A percentile compares a stretch with the other conserved stretches of the same genome.
phyloP scores from a whole-genome alignment of 257 asterid genomes.

The Plectranthus barbatus region DNA sequence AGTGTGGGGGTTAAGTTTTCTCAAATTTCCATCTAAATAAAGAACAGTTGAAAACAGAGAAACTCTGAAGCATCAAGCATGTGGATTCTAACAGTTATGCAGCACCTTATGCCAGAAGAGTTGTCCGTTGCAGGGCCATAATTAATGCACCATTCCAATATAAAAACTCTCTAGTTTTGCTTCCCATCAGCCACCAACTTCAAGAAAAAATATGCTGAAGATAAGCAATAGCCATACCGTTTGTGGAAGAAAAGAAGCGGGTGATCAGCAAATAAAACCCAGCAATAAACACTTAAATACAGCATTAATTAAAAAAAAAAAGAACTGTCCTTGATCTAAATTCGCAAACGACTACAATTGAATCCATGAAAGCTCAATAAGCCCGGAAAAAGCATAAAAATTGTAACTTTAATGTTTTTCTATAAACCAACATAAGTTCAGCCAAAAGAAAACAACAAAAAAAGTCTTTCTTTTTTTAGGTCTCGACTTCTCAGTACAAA shows the following conservation, averaged over 20 bases:
- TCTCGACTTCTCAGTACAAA: background rate
- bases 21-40: conserved; percentile 5
- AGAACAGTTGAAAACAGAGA: background rate
- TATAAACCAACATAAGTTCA: conserved; percentile 3
- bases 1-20: background rate
- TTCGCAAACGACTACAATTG: background rate
- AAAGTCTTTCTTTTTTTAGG: background rate
- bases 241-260: background rate
- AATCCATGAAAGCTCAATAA: background rate
- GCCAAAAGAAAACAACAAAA: background rate
- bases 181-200: background rate
- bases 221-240: background rate
- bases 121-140: conserved; percentile 11
- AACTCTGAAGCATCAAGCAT: conserved; percentile 2
- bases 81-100: background rate
- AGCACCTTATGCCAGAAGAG: conserved; percentile 19
- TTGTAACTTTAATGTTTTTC: background rate
- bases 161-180: background rate
- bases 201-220: background rate
- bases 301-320: background rate
- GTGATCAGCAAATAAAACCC: background rate
- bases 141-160: background rate
- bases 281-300: background rate
- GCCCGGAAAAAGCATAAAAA: background rate
- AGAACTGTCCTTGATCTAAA: background rate